Base-by-base conservation (phyloP, 2,329 filamentous ascomycete genomes). In the Zymoseptoria crescenta region DNA sequence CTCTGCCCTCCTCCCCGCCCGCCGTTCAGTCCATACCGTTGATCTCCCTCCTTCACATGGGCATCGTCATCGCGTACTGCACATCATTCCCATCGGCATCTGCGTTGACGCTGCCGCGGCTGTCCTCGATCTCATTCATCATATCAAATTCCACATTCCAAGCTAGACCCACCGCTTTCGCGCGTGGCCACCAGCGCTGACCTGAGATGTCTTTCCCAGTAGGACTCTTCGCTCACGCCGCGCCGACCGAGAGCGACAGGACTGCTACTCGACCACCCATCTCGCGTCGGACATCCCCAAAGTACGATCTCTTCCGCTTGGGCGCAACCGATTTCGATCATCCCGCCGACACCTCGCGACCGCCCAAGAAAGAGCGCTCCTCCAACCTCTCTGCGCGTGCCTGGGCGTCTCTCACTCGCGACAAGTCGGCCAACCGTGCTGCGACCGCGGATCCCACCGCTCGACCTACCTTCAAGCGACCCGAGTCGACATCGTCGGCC, bases 131-230 rank as follows among this genome's bases (percentile, higher is more conserved):
- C 35, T 16, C 35, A 45, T 45, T 16, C 35, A 45, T 45, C 35
- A 45, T n/a, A 45, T 16, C 16, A n/a, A 13, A 45, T 45, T 45
- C n/a, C 35, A 45, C 35, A 45, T 45, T 45, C 35, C 35, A 16
- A 45, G 3, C 35, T 16, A 4, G 35, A 41, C 10, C 35, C 10
- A n/a, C 35, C 35, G 35, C 35, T 45, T 45, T 45, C 35, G 35
- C 35, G 35, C 35, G 35, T 45, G 35, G 35, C 60, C 62, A 54
- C 56, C 65, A 13, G 50, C 55, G 64, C 62, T 68, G 64, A 65
- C 66, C 65, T 54, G 61, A 67, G 58, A 65, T 67, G 60, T 64
- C 62, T 59, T 62, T 64, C 56, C 60, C 64, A 57, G 56, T 65
- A 66, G 64, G 64, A 13, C 57, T 61, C 30, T 61, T 66, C 57